Conservation (phyloP, 164 flowering plant genomes). For the Tetracentron sinense region DNA sequence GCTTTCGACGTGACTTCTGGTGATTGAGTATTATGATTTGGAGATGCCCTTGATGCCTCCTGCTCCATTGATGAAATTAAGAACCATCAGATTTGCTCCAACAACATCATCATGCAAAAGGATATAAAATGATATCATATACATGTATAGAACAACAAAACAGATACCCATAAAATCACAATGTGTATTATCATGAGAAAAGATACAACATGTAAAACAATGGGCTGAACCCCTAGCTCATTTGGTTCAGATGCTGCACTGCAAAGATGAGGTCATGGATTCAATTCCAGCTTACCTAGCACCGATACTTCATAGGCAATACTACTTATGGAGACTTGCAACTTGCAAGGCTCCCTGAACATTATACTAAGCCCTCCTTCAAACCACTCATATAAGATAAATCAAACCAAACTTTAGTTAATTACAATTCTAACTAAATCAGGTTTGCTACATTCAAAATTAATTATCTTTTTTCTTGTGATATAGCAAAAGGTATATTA, state of each 20-base stretch:
- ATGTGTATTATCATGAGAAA: neutral
- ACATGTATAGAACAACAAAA: neutral
- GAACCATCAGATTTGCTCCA: neutral
- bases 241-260: neutral
- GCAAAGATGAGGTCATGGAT: neutral
- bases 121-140: neutral
- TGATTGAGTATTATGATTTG: constrained; percentile 48
- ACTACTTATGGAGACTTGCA: too few relatives aligned
- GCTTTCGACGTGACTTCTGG: constrained; percentile 69
- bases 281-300: too few relatives aligned
- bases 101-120: constrained; percentile 3
- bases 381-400: too few relatives aligned
- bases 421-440: too few relatives aligned
- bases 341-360: too few relatives aligned
- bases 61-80: constrained; percentile 10
- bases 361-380: too few relatives aligned
- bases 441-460: too few relatives aligned
- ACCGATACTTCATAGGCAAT: too few relatives aligned
- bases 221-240: neutral
- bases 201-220: neutral
- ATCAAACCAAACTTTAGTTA: too few relatives aligned
- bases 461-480: too few relatives aligned
- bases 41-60: constrained; percentile 42
- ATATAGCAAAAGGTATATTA: too few relatives aligned
- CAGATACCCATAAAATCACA: neutral